A percentile compares a stretch with the other conserved stretches of the same genome.
These are phyloP conservation scores for Naganishia randhawae DNA, from an alignment of 768 basidiomycete species.

Conservation along the genomic window DNA sequence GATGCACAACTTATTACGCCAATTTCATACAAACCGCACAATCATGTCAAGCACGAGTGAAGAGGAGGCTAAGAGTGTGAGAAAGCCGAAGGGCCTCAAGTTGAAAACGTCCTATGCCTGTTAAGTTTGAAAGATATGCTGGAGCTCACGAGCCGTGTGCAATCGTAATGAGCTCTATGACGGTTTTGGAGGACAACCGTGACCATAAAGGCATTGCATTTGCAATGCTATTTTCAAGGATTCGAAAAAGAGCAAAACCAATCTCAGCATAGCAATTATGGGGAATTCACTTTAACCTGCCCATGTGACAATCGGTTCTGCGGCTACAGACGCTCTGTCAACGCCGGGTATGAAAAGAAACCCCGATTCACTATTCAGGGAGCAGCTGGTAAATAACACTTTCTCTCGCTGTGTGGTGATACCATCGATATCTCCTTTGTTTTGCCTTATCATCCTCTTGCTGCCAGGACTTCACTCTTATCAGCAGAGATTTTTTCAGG, in stretches of 20 bases:
- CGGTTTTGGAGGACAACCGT: too few relatives aligned
- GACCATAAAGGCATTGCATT: background rate
- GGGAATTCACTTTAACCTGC: too few relatives aligned
- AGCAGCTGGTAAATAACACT: background rate
- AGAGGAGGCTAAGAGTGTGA: background rate
- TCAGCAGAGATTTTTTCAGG: background rate
- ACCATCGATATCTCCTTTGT: background rate
- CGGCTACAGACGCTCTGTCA: slow-evolving; percentile 19
- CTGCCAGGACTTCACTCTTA: background rate
- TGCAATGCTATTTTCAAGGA: background rate
- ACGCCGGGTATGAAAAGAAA: slow-evolving; percentile 21
- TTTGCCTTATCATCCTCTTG: background rate
- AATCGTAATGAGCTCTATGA: too few relatives aligned
- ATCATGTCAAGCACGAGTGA: background rate
- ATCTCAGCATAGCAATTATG: background rate
- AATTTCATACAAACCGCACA: background rate
- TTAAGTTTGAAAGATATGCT: too few relatives aligned
- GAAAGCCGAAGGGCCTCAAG: background rate
- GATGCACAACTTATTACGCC: background rate
- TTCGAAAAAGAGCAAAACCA: background rate
- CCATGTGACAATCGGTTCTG: slow-evolving; percentile 15
- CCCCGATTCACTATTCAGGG: background rate
- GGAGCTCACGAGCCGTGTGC: too few relatives aligned
- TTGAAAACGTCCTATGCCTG: too few relatives aligned
- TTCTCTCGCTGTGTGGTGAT: background rate